These are phyloP conservation scores for Seiridium cupressi DNA, from an alignment of 2,329 filamentous ascomycete genomes.

Conservation along the genomic window DNA sequence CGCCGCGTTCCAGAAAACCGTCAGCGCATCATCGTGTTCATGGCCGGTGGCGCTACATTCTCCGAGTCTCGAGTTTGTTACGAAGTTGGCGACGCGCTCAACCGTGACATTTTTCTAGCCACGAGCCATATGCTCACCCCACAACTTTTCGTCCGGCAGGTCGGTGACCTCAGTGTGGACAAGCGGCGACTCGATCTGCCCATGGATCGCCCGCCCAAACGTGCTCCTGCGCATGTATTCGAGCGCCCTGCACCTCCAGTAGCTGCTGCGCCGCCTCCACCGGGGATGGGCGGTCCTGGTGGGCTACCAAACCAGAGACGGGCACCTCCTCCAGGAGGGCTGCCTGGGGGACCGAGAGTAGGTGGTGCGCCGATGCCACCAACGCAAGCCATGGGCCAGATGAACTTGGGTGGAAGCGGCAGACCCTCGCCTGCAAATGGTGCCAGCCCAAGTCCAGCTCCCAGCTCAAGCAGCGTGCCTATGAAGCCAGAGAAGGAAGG, in stretches of 20 bases:
- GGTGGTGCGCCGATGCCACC: conserved; percentile 38
- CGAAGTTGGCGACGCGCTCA: conserved; percentile 70
- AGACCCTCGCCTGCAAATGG: conserved; percentile 19
- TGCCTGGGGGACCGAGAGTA: conserved; percentile 32
- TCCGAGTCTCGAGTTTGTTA: conserved; percentile 89
- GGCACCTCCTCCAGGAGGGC: conserved; percentile 24
- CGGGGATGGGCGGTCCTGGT: conserved; percentile 24
- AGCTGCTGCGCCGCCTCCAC: conserved; percentile 21
- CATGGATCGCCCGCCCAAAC: conserved; percentile 73
- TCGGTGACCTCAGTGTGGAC: conserved; percentile 75
- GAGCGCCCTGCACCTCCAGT: conserved; percentile 60
- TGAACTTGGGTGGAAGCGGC: conserved; percentile 42
- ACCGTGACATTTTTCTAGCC: conserved; percentile 81
- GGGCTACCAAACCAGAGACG: conserved; percentile 27
- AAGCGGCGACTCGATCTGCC: conserved; percentile 78
- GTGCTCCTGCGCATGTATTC: conserved; percentile 82
- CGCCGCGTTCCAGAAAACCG: conserved; percentile 74
- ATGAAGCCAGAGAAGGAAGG: conserved; percentile 56
- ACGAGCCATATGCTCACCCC: conserved; percentile 94
- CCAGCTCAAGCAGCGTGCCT: conserved; percentile 30
- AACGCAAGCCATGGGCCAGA: conserved; percentile 52
- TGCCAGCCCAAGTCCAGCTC: conserved; percentile 13
- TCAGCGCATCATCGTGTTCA: conserved; percentile 88
- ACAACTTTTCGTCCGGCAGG: conserved; percentile 75
- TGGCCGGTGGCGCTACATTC: conserved; percentile 94